These are phyloP conservation scores for Amanita pallidorosea DNA, from an alignment of 768 basidiomycete genomes.

Conservation along the genomic window DNA sequence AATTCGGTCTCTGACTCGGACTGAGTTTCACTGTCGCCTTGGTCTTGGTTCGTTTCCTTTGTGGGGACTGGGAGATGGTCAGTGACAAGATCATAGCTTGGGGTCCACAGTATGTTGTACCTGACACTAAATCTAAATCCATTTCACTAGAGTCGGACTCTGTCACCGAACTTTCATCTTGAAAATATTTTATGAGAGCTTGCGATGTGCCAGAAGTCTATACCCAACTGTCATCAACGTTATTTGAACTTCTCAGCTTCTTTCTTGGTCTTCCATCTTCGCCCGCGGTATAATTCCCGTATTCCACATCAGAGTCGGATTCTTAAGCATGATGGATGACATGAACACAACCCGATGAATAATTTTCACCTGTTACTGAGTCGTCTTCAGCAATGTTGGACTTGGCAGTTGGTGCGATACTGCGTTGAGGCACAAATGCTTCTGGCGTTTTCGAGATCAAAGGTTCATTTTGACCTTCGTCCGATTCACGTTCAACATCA, in stretches of 20 bases:
- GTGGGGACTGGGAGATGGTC: not conserved
- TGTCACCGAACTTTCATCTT: constrained; percentile 23
- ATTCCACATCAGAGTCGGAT: constrained; percentile 1
- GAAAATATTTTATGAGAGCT: not conserved
- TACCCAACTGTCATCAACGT: not conserved
- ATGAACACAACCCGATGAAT: not conserved
- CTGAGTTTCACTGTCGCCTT: constrained; percentile 8
- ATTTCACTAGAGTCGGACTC: constrained; percentile 29
- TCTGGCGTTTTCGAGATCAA: constrained; percentile 14
- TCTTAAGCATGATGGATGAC: not conserved
- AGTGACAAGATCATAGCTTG: not conserved
- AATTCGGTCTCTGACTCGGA: constrained; percentile 20
- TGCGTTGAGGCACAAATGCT: constrained; percentile 1
- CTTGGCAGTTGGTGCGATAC: not conserved
- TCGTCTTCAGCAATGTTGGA: not conserved
- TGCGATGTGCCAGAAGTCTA: constrained; percentile 5
- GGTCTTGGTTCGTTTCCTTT: not conserved
- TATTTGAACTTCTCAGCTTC: constrained; percentile 1
- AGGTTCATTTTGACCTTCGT: constrained; percentile 4
- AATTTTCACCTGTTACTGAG: constrained; percentile 3
- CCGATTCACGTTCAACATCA: constrained; percentile 10
- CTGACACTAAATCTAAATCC: not conserved
- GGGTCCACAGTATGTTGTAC: not conserved
- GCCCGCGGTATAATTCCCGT: not conserved
- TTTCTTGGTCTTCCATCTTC: constrained; percentile 8